Evolutionary conservation across 176 grass and related monocot species (phyloP).

Genomic region (Luzula sylvatica): DNA sequence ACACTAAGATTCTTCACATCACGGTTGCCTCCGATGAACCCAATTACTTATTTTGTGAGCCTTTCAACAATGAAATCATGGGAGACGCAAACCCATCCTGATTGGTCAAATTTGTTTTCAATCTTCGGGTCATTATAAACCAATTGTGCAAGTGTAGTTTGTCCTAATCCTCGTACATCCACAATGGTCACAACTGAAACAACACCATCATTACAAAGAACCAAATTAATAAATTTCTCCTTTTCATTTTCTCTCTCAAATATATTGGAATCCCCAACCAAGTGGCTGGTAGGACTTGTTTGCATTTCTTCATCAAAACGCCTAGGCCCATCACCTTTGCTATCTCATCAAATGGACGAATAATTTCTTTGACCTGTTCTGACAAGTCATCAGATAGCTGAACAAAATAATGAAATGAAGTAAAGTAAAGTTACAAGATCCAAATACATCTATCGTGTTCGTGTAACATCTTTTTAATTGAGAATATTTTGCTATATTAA

Average conservation of each 20-base stretch:
- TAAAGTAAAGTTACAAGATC: no score
- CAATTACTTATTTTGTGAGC: conserved; percentile 12
- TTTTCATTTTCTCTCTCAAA: conserved; percentile 24
- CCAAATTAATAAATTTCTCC: conserved; percentile 4
- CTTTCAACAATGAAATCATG: conserved; percentile 16
- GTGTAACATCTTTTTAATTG: background rate
- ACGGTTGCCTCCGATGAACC: background rate
- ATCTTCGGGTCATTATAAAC: conserved; percentile 19
- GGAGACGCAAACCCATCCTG: conserved; percentile 19
- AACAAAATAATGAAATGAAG: conserved; percentile 6
- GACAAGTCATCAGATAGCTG: conserved; percentile 30
- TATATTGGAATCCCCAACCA: background rate
- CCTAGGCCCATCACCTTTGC: conserved; percentile 17
- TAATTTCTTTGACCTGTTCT: conserved; percentile 40
- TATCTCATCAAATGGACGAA: conserved; percentile 8
- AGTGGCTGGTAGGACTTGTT: conserved; percentile 29
- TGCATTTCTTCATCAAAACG: conserved; percentile 4
- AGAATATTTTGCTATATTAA: no score
- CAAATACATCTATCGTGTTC: background rate
- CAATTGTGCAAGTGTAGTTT: conserved; percentile 32
- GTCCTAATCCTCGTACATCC: conserved; percentile 20
- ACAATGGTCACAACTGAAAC: conserved; percentile 28
- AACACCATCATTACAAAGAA: conserved; percentile 5
- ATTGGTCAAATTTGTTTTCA: conserved; percentile 17
- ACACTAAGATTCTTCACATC: conserved; percentile 24